A percentile compares a stretch with the other conserved stretches of the same genome.
These are phyloP conservation scores for Mycosphaerella sp. DNA, from an alignment of 2,329 filamentous ascomycete genomes.

Conservation along the genomic window DNA sequence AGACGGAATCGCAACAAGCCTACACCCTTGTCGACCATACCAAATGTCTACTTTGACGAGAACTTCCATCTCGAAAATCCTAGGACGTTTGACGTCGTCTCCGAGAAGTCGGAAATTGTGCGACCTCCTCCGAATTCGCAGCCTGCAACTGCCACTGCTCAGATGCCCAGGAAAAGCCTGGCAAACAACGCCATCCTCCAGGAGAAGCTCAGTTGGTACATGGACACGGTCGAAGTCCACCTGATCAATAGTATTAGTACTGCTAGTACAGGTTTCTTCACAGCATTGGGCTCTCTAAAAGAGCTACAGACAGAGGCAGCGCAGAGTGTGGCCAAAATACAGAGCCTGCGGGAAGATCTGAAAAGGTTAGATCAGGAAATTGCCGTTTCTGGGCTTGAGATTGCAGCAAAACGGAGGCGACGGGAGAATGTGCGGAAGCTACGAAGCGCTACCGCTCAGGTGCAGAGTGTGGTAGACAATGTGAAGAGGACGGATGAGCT, in stretches of 20 bases:
- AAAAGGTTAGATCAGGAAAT: slow-evolving; percentile 78
- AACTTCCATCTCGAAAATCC: slow-evolving; percentile 95
- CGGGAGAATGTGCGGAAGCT: slow-evolving; percentile 80
- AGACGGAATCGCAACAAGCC: slow-evolving; percentile 63
- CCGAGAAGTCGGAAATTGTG: slow-evolving; percentile 95
- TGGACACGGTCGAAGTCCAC: slow-evolving; percentile 98
- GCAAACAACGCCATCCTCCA: slow-evolving; percentile 96
- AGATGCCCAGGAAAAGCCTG: slow-evolving; percentile 66
- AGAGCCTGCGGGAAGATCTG: slow-evolving; percentile 70
- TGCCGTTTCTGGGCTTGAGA: slow-evolving; percentile 74
- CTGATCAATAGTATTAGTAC: slow-evolving; percentile 93
- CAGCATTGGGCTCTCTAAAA: slow-evolving; percentile 80
- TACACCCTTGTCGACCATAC: slow-evolving; percentile 86
- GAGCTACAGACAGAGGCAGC: slow-evolving; percentile 89
- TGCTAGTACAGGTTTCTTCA: slow-evolving; percentile 93
- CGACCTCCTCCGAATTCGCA: slow-evolving; percentile 52
- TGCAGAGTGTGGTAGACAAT: slow-evolving; percentile 69
- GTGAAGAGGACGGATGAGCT: slow-evolving; percentile 71
- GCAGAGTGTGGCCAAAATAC: slow-evolving; percentile 83
- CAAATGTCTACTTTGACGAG: slow-evolving; percentile 87
- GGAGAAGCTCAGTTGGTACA: slow-evolving; percentile 98
- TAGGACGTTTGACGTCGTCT: slow-evolving; percentile 91
- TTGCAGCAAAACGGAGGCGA: slow-evolving; percentile 74
- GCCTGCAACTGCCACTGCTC: slow-evolving; percentile 49
- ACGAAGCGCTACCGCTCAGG: slow-evolving; percentile 73